These are phyloP conservation scores for Protomyces arabidopsidicola DNA, from an alignment of 1,139 yeast species.

Conservation along the genomic window DNA sequence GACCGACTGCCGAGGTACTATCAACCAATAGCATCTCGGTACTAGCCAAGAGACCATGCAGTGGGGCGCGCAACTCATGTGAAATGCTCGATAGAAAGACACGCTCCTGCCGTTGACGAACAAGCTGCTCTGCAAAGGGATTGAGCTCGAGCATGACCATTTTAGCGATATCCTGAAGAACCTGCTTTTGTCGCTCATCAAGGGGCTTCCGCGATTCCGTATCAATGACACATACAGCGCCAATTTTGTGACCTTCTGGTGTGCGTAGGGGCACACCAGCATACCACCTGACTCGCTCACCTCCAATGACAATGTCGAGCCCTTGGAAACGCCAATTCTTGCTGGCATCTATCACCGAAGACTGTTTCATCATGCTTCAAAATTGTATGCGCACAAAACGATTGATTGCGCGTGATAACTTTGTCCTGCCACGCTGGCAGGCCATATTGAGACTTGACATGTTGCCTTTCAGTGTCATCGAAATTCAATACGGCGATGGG, in stretches of 20 bases:
- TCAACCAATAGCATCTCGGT: conserved; percentile 21
- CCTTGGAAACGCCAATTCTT: conserved; percentile 2
- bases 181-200: neutral
- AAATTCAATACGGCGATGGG: conserved; percentile 6
- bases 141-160: conserved; percentile 10
- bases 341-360: conserved; percentile 1
- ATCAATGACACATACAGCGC: conserved; percentile 15
- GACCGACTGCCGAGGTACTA: neutral
- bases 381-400: conserved; percentile 14
- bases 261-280: conserved; percentile 9
- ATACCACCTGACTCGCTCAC: conserved; percentile 1
- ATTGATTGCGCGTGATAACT: neutral
- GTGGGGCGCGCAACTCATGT: conserved; percentile 19
- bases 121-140: conserved; percentile 1
- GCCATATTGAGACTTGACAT: conserved; percentile 1
- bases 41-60: conserved; percentile 26
- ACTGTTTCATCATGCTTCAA: neutral
- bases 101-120: neutral
- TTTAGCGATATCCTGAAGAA: conserved; percentile 2
- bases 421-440: neutral
- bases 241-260: conserved; percentile 6
- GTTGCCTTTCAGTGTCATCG: conserved; percentile 1
- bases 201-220: neutral
- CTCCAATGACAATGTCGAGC: conserved; percentile 1
- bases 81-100: conserved; percentile 15